Percentiles rank a stretch among this genome's conserved stretches.
Evolutionary conservation across 106 monocot species (phyloP).

Genomic region (Allium fistulosum): DNA sequence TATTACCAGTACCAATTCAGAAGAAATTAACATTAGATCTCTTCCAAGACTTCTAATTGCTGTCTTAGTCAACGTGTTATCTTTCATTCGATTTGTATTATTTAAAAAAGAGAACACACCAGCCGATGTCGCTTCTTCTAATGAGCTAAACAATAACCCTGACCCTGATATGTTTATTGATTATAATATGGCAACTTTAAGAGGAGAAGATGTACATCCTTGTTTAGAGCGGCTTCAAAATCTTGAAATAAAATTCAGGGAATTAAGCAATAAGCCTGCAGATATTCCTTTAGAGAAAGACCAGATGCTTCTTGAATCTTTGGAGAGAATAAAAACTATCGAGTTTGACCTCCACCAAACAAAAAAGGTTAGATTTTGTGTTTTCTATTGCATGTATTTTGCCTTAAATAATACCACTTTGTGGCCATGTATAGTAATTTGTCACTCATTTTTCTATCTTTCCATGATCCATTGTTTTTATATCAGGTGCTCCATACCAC

Average conservation of each 20-base stretch:
- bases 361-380: conserved; percentile 49
- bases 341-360: conserved; percentile 84
- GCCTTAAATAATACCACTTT: neutral
- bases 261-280: conserved; percentile 54
- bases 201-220: conserved; percentile 28
- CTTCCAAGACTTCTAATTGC: conserved; percentile 23
- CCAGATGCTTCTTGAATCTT: conserved; percentile 51
- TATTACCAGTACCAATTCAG: conserved; percentile 11
- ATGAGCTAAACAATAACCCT: neutral
- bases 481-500: conserved; percentile 9
- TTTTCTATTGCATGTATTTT: neutral
- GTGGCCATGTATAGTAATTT: neutral
- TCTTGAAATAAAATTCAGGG: conserved; percentile 48
- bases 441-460: neutral
- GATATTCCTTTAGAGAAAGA: conserved; percentile 82
- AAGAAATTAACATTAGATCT: conserved; percentile 18
- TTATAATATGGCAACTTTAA: conserved; percentile 11
- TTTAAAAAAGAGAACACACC: conserved; percentile 19
- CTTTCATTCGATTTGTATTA: conserved; percentile 12
- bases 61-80: conserved; percentile 35
- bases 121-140: conserved; percentile 19
- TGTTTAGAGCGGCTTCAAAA: conserved; percentile 68
- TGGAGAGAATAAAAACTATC: conserved; percentile 68
- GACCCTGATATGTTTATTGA: neutral
- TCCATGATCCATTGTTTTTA: neutral